A percentile compares a stretch with the other conserved stretches of the same genome.
These are phyloP conservation scores for Nakaseomyces kungkrabaensis DNA, from an alignment of 1,139 yeast species.

Conservation along the genomic window DNA sequence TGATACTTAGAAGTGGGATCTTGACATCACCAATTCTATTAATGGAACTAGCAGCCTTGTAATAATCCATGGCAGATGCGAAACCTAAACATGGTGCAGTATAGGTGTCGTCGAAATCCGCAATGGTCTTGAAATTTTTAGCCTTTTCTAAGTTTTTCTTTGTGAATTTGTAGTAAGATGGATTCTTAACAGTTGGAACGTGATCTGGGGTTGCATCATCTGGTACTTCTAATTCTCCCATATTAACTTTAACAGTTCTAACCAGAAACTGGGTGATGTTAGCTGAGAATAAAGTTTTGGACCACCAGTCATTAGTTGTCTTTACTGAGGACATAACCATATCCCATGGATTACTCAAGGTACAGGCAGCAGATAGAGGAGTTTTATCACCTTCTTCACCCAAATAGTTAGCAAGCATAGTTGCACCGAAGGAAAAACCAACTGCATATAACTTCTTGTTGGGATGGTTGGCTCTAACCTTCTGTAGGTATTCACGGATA, in stretches of 20 bases:
- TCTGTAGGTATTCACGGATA: slow-evolving; percentile 47
- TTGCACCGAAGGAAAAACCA: slow-evolving; percentile 87
- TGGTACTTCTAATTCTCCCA: slow-evolving; percentile 38
- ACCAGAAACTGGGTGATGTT: slow-evolving; percentile 57
- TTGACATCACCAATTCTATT: slow-evolving; percentile 44
- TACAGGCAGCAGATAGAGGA: slow-evolving; percentile 52
- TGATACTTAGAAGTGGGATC: slow-evolving; percentile 60
- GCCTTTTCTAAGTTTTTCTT: slow-evolving; percentile 32
- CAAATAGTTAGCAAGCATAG: slow-evolving; percentile 64
- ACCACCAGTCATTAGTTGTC: slow-evolving; percentile 46
- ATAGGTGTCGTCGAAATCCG: slow-evolving; percentile 59
- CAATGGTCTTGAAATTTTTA: slow-evolving; percentile 30
- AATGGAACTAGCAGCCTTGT: slow-evolving; percentile 57
- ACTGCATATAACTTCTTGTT: slow-evolving; percentile 62
- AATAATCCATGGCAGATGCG: slow-evolving; percentile 60
- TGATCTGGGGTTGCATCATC: slow-evolving; percentile 24
- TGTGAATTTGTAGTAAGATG: slow-evolving; percentile 26
- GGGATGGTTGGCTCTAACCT: slow-evolving; percentile 50
- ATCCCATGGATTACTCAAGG: slow-evolving; percentile 82
- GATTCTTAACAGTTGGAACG: slow-evolving; percentile 29
- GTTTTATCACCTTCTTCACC: slow-evolving; percentile 56
- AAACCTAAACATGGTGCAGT: slow-evolving; percentile 74
- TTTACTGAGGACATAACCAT: slow-evolving; percentile 47
- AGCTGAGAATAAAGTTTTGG: slow-evolving; percentile 53
- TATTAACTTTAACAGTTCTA: slow-evolving; percentile 54